Evolutionary conservation across 2,329 filamentous ascomycete species (phyloP).

Genomic region (Talaromyces sp.): DNA sequence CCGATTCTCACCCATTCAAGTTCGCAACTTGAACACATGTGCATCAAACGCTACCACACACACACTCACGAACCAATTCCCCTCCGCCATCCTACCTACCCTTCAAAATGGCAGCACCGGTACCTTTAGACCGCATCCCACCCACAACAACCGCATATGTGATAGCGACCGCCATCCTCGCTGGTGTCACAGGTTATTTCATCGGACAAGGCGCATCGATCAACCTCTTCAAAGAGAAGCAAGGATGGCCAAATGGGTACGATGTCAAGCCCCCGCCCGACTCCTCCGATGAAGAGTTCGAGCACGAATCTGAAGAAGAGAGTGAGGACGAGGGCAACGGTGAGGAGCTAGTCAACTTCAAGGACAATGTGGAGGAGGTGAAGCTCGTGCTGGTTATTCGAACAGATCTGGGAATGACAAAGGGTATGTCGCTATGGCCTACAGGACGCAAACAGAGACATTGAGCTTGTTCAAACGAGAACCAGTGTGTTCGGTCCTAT

Average conservation of each 20-base stretch:
- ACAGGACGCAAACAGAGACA: not conserved
- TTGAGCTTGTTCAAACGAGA: not conserved
- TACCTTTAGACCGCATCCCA: constrained; percentile 43
- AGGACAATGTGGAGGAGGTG: constrained; percentile 74
- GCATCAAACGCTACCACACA: not conserved
- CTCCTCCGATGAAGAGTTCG: constrained; percentile 44
- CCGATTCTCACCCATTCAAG: not conserved
- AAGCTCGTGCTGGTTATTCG: constrained; percentile 91
- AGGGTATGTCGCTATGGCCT: constrained; percentile 63
- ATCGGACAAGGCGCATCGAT: constrained; percentile 66
- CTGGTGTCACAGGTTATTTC: constrained; percentile 76
- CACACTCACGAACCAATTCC: not conserved
- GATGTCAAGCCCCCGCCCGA: constrained; percentile 50
- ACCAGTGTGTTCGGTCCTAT: not conserved
- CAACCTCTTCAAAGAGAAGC: constrained; percentile 64
- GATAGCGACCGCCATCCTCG: constrained; percentile 72
- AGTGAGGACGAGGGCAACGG: constrained; percentile 68
- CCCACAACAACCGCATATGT: constrained; percentile 64
- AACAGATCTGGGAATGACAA: constrained; percentile 96
- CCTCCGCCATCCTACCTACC: not conserved
- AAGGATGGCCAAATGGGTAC: constrained; percentile 59
- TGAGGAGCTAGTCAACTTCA: constrained; percentile 51
- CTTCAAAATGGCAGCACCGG: constrained; percentile 33
- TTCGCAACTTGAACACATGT: not conserved
- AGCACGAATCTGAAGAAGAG: constrained; percentile 58